A percentile compares a stretch with the other conserved stretches of the same genome.
Evolutionary conservation across 148 eudicot genomes (phyloP).

Genomic region (Chenopodium album): DNA sequence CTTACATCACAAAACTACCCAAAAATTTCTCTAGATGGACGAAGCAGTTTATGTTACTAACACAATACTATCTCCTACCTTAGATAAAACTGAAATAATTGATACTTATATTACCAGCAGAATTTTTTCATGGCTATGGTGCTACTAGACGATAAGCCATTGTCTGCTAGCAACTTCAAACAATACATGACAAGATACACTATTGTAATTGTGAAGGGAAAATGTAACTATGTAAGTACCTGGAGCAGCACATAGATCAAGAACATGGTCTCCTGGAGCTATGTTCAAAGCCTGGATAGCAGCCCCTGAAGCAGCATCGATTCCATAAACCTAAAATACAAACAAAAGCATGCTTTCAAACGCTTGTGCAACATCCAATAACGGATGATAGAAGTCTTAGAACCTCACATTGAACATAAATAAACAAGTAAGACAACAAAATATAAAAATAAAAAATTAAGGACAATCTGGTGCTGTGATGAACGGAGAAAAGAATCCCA

Average conservation of each 20-base stretch:
- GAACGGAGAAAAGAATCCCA: background rate
- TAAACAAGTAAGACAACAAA: background rate
- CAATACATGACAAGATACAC: background rate
- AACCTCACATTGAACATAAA: background rate
- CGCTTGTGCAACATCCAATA: background rate
- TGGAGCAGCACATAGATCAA: conserved; percentile 98
- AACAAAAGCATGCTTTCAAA: background rate
- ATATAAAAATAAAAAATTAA: background rate
- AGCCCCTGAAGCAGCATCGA: conserved; percentile 99
- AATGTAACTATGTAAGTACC: conserved; percentile 41
- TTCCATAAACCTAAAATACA: conserved; percentile 69
- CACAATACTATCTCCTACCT: background rate
- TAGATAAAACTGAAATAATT: background rate
- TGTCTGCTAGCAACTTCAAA: background rate
- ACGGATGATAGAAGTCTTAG: background rate
- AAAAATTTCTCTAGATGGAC: background rate
- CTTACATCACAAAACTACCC: background rate
- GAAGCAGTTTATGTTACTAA: background rate
- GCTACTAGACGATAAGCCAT: background rate
- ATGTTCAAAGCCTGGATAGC: conserved; percentile 78
- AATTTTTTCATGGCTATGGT: background rate
- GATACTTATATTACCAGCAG: background rate
- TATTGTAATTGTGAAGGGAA: background rate
- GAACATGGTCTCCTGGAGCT: conserved; percentile 68
- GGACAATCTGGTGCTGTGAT: background rate